Evolutionary conservation across 2,329 filamentous ascomycete genomes (phyloP).

Genomic region (Epichloe festucae): DNA sequence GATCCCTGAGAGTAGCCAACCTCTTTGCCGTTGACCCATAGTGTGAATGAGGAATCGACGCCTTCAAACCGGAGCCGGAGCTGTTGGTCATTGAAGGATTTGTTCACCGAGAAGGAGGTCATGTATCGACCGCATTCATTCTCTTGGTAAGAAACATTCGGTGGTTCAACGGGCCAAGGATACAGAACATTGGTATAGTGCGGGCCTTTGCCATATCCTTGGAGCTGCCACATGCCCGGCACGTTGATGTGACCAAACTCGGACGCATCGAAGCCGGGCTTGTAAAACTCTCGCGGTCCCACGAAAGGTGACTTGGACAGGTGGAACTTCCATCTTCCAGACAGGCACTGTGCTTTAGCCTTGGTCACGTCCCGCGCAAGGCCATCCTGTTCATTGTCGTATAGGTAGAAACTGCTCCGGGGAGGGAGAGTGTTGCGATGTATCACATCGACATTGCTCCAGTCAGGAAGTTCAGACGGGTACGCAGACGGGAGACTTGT

Average conservation of each 20-base stretch:
- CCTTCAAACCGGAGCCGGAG: conserved; percentile 61
- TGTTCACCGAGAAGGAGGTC: conserved; percentile 39
- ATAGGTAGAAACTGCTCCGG: conserved; percentile 43
- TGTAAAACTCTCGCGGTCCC: conserved; percentile 29
- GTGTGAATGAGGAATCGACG: conserved; percentile 58
- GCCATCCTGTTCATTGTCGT: conserved; percentile 34
- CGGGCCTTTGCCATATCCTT: conserved; percentile 49
- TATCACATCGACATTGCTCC: conserved; percentile 46
- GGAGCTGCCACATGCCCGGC: conserved; percentile 58
- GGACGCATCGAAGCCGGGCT: conserved; percentile 21
- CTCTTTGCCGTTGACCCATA: conserved; percentile 55
- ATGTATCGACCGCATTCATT: conserved; percentile 54
- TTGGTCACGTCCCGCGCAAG: conserved; percentile 26
- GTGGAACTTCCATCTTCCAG: conserved; percentile 42
- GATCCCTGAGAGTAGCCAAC: conserved; percentile 63
- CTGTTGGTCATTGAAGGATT: conserved; percentile 35
- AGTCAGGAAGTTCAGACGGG: conserved; percentile 31
- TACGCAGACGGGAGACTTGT: background rate
- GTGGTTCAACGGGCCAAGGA: conserved; percentile 54
- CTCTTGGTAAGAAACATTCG: conserved; percentile 49
- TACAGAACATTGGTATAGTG: conserved; percentile 60
- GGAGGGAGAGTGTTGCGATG: conserved; percentile 45
- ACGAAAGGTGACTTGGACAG: conserved; percentile 31
- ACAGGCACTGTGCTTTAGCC: conserved; percentile 31
- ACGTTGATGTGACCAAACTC: conserved; percentile 36